Conservation (phyloP, 2,329 filamentous ascomycete species). For the Aspergillus novofumigatus region DNA sequence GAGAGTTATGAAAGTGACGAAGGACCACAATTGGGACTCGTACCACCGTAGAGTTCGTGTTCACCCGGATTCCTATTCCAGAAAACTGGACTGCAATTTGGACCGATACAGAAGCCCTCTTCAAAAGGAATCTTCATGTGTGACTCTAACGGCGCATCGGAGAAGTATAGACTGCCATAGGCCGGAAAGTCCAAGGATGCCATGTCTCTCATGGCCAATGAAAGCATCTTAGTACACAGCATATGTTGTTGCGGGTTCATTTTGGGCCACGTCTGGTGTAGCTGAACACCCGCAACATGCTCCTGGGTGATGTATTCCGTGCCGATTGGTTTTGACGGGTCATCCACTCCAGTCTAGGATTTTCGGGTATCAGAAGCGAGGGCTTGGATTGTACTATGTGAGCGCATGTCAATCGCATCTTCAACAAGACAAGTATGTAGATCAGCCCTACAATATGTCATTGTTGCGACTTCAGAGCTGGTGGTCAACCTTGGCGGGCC, state of each 20-base stretch:
- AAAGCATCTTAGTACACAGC: constrained; percentile 28
- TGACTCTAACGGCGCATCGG: constrained; percentile 21
- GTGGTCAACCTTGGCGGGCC: no score
- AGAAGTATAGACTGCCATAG: constrained; percentile 37
- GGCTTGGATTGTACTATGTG: constrained; percentile 18
- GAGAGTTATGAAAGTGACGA: constrained; percentile 10
- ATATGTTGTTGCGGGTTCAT: constrained; percentile 34
- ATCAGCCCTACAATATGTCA: no score
- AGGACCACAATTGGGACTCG: constrained; percentile 18
- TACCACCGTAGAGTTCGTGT: constrained; percentile 13
- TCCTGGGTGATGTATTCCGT: constrained; percentile 19
- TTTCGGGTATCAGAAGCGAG: constrained; percentile 22
- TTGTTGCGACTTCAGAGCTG: no score
- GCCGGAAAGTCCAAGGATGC: constrained; percentile 33
- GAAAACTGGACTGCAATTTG: constrained; percentile 22
- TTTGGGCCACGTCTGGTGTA: constrained; percentile 30
- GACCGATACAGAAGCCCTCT: constrained; percentile 31
- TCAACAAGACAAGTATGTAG: no score
- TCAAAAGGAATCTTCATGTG: constrained; percentile 21
- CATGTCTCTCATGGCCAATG: constrained; percentile 26
- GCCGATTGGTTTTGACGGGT: constrained; percentile 2
- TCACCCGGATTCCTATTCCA: constrained; percentile 13
- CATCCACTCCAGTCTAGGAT: constrained; percentile 23
- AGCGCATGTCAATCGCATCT: background rate
- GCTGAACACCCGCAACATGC: constrained; percentile 29